phyloP scores from a whole-genome alignment of 768 basidiomycete genomes.

The Leccinum sublutescens region DNA sequence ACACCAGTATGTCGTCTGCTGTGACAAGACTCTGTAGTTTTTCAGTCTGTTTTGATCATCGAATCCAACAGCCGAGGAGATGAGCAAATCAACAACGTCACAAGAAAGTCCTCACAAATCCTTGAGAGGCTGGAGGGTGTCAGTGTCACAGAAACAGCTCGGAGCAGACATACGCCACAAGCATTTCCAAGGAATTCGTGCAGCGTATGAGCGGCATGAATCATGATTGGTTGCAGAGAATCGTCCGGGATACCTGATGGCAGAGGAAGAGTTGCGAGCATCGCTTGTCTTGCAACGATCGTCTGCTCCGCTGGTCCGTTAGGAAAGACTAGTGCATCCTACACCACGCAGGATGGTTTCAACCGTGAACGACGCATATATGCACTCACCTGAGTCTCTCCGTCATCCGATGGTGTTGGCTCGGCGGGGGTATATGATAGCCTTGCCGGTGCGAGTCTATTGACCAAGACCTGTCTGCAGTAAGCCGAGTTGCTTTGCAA shows the following conservation, averaged over 20 bases:
- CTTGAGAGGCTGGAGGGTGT: constrained; percentile 47
- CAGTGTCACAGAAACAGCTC: neutral
- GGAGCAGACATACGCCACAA: constrained; percentile 47
- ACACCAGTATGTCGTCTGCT: constrained; percentile 73
- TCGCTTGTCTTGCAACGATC: constrained; percentile 51
- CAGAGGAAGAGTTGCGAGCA: constrained; percentile 60
- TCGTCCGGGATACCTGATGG: constrained; percentile 64
- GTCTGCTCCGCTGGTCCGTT: constrained; percentile 35
- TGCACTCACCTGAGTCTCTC: constrained; percentile 17
- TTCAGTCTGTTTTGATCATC: constrained; percentile 45
- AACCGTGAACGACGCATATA: constrained; percentile 10
- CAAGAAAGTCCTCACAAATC: constrained; percentile 45
- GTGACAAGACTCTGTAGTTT: constrained; percentile 66
- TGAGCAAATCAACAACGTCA: neutral
- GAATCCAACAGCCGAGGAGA: neutral
- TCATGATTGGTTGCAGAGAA: constrained; percentile 63
- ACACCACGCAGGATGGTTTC: neutral
- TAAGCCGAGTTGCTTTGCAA: constrained; percentile 31
- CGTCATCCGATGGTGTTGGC: neutral
- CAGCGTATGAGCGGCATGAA: constrained; percentile 61
- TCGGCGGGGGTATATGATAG: neutral
- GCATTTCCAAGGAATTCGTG: constrained; percentile 66
- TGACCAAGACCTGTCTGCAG: constrained; percentile 13
- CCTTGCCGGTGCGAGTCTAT: constrained; percentile 7
- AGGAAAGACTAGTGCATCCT: constrained; percentile 2